A percentile compares a stretch with the other conserved stretches of the same genome.
These are phyloP conservation scores for Cystoderma amianthinum DNA, from an alignment of 768 basidiomycete species.

Conservation along the genomic window DNA sequence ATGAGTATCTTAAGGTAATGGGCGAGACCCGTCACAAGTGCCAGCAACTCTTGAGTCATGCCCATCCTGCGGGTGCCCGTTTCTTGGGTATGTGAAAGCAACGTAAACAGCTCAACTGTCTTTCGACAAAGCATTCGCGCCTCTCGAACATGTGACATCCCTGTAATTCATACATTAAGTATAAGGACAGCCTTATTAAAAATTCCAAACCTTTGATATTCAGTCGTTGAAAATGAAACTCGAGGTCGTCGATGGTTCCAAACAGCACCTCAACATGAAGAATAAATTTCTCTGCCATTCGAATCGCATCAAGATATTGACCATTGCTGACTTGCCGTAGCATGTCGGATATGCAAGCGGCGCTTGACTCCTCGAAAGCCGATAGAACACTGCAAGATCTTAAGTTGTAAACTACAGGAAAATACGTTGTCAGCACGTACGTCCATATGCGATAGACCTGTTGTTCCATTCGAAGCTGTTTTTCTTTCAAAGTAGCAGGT, in stretches of 20 bases:
- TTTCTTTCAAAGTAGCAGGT: slow-evolving; percentile 74
- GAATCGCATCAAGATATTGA: slow-evolving; percentile 92
- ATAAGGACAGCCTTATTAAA: too few relatives aligned
- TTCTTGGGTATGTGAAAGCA: slow-evolving; percentile 93
- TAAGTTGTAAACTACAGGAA: too few relatives aligned
- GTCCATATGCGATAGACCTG: slow-evolving; percentile 99
- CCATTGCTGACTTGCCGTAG: slow-evolving; percentile 94
- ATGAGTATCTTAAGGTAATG: slow-evolving; percentile 99
- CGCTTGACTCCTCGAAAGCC: slow-evolving; percentile 98
- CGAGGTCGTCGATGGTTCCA: slow-evolving; percentile 93
- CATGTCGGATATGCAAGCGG: slow-evolving; percentile 99
- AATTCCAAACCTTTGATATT: slow-evolving; percentile 75
- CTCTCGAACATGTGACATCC: slow-evolving; percentile 97
- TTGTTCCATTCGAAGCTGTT: slow-evolving; percentile 92
- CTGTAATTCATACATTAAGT: slow-evolving; percentile 27
- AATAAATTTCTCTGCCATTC: slow-evolving; percentile 98
- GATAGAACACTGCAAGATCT: slow-evolving; percentile 77
- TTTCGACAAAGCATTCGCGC: slow-evolving; percentile 98
- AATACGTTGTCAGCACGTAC: slow-evolving; percentile 37
- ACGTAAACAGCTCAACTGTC: slow-evolving; percentile 95
- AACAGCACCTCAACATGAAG: slow-evolving; percentile 97
- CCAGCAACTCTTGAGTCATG: slow-evolving; percentile 95
- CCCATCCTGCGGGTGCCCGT: slow-evolving; percentile 86
- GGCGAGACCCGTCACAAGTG: slow-evolving; percentile 96
- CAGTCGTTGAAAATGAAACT: slow-evolving; percentile 75